Evolutionary conservation across 306 rosid genomes (phyloP), one percentile per base, ranked within the genome.

Genomic region (Morella rubra): DNA sequence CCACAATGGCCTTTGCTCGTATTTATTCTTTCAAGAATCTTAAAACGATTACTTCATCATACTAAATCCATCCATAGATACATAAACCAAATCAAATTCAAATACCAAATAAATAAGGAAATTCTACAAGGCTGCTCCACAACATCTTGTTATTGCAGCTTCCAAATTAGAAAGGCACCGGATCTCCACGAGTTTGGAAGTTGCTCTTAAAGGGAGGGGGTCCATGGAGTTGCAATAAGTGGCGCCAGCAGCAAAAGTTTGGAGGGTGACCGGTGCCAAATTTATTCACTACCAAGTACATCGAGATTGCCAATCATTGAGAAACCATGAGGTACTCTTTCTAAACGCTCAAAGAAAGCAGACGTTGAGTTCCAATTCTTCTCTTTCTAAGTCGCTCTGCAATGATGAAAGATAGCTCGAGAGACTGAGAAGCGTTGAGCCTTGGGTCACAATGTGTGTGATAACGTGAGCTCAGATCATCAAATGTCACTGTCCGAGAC

Each of bases 381-480:
- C 85, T 85, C 90, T 86, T 90, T 85, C 93, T 85, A 6, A 90
- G 87, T 74, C 96, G 83, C 61, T 90, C 96, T 3, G 96, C 93
- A 12, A 90, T 41, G 74, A 88, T 86, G 66, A 90, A 90, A 65
- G 96, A 79, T 27, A 90, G 86, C 85, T 90, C 96, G 14, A 90
- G 96, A 73, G 96, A 76, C 59, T 90, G 93, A 73, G 96, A 90
- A 80, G 96, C 96, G 65, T 90, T 90, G 51, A 90, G 87, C 75
- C 96, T 86, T 12, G 91, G 96, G 70, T 90, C 92, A 18, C 96
- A 90, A 66, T 90, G 96, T 41, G 96, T 90, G 90, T 88, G 96
- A 82, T 90, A 90, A 8, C 96, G 85, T 4, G 93, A 88, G 84
- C 85, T 84, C 77, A 90, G 89, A 76, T 90, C 96, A 16, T 90